Evolutionary conservation across 106 monocot species (phyloP), one percentile per base, ranked within the genome.

Genomic region (Allium cepa): DNA sequence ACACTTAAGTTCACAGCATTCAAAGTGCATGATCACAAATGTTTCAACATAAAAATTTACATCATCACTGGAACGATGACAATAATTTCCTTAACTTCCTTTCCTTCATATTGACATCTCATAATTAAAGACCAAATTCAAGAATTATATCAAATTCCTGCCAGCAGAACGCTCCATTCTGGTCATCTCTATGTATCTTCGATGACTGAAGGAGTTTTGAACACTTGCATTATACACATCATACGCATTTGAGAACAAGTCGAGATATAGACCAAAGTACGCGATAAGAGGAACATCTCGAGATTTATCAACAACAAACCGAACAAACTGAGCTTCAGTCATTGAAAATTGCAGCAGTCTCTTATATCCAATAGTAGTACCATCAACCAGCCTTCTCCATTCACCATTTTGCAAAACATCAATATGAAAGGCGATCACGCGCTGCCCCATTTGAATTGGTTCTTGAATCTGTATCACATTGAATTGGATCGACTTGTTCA

Each of bases 371-470:
- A 97, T 84, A 4, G 97, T 97, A 7, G 97, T 92, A 15, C 84
- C 92, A 53, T 69, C 69, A 17, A 73, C 47, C 36, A 90, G 46
- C 3, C 77, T 89, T n/a, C 56, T 50, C 88, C 89, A 97, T 59
- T 71, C 72, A n/a, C 71, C 84, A 69, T 75, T 73, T 14, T 22
- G 62, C 27, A 82, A 22, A 69, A 71, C 64, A 69, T 92, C 97
- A 55, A 87, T 52, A 63, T 85, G 92, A 67, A 97, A 97, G 69
- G 70, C 71, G n/a, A 80, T 78, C 9, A 97, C 82, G 13, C 97
- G 92, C 66, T 97, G 97, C 1, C 92, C 97, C 92, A 97, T 81
- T 62, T 97, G 97, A 69, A 97, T 92, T 11, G 97, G 92, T 77
- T 92, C 97, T 68, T 87, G 89, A 8, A 84, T 62, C 69, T 75